Base-by-base conservation (phyloP, 108 stramenopile species). In the Skeletonema marinoi region DNA sequence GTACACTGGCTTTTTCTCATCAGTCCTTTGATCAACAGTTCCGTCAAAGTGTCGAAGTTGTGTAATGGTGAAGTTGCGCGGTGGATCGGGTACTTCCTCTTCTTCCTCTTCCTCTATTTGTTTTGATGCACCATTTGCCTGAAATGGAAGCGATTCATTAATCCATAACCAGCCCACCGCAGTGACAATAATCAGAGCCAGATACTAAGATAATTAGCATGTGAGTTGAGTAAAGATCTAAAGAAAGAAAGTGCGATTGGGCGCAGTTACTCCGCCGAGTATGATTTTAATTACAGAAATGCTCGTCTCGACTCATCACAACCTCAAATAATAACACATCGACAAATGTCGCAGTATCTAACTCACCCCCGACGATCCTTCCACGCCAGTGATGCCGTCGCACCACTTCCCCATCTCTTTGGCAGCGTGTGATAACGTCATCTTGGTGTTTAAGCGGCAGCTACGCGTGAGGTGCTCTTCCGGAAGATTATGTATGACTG, bases 1-100 rank as follows among this genome's bases (percentile, higher is more conserved):
- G 72, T 98, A 99, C 3, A 98, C 88, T 3, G 96, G 94, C 59
- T 96, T 96, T 31, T 78, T 75, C 32, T 98, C 92, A 17, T 86
- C 84, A 11, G 78, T 71, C 35, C 82, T 86, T 59, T 85, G 87
- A 77, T 92, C 89, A 4, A 71, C 84, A 17, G 68, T 88, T 11
- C 97, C 97, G 72, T 96, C 88, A 73, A 96, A 96, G 32, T 87
- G 31, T 11, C 68, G 31, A 19, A 98, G 71, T 73, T 96, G 94
- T 50, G 86, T 76, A 14, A 46, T 12, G 2, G 97, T 98, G 68
- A 98, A 98, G 71, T 98, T 96, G 13, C 93, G 84, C 13, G 85
- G 89, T 42, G 89, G 92, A 41, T 91, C 91, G 12, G 80, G 72
- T 54, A 83, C 78, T 32, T 89, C 85, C 41, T 88, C 81, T 70